A percentile compares a stretch with the other conserved stretches of the same genome.
Conservation (phyloP, 2,329 filamentous ascomycete genomes). For the Neospermospora avenae region DNA sequence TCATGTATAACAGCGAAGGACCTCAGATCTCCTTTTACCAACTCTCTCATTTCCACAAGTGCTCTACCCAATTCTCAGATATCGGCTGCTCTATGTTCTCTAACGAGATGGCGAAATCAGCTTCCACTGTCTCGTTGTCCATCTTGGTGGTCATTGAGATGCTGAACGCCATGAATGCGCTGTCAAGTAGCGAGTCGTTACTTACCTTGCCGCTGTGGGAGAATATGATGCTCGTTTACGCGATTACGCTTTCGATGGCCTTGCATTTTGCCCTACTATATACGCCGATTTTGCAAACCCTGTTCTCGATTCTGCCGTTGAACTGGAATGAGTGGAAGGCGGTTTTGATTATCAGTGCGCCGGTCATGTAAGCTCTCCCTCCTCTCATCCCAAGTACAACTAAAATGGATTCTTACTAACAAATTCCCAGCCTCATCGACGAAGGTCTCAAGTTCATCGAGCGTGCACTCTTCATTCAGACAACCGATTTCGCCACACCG, state of each 20-base stretch:
- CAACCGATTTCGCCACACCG: slow-evolving; percentile 26
- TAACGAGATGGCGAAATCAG: slow-evolving; percentile 81
- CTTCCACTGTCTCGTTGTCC: slow-evolving; percentile 88
- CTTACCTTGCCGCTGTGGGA: slow-evolving; percentile 94
- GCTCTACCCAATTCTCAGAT: slow-evolving; percentile 78
- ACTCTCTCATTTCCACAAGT: slow-evolving; percentile 89
- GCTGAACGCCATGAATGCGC: slow-evolving; percentile 98
- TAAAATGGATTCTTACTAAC: slow-evolving; percentile 16
- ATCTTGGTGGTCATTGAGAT: slow-evolving; percentile 97
- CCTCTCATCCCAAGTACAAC: too few species aligned
- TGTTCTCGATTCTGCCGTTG: slow-evolving; percentile 90
- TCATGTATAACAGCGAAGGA: slow-evolving; percentile 89
- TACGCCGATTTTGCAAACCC: slow-evolving; percentile 77
- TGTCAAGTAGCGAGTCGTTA: slow-evolving; percentile 92
- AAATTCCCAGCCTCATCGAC: slow-evolving; percentile 54
- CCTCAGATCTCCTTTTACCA: slow-evolving; percentile 91
- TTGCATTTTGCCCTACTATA: slow-evolving; percentile 95
- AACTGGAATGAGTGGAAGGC: slow-evolving; percentile 89
- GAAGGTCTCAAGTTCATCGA: slow-evolving; percentile 65
- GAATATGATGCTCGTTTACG: slow-evolving; percentile 98
- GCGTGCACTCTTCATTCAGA: slow-evolving; percentile 46
- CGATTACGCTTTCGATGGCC: slow-evolving; percentile 87
- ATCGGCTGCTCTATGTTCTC: slow-evolving; percentile 92
- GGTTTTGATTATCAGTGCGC: slow-evolving; percentile 81
- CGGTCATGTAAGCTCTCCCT: slow-evolving; percentile 73